Percentiles rank a stretch among this genome's conserved stretches.
These are phyloP conservation scores for Exsudoporus frostii DNA, from an alignment of 768 basidiomycete species.

Conservation along the genomic window DNA sequence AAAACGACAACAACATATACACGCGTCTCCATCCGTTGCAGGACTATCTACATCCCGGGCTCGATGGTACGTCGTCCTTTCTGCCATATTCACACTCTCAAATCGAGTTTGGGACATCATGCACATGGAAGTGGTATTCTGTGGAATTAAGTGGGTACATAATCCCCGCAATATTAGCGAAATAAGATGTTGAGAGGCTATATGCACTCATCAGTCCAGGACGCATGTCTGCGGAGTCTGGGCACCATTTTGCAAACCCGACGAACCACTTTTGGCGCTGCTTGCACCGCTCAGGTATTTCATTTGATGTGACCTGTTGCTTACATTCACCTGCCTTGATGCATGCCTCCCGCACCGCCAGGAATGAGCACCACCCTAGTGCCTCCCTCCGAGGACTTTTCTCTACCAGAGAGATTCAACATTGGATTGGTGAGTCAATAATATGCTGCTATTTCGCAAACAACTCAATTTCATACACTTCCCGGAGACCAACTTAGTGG, in stretches of 20 bases:
- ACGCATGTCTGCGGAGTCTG: slow-evolving; percentile 58
- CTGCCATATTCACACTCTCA: background rate
- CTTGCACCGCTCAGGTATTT: slow-evolving; percentile 59
- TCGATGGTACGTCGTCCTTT: slow-evolving; percentile 51
- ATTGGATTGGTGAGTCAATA: slow-evolving; percentile 58
- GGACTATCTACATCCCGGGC: slow-evolving; percentile 49
- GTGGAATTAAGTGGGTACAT: slow-evolving; percentile 72
- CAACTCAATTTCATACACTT: background rate
- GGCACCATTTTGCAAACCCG: slow-evolving; percentile 77
- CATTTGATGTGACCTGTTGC: too few species aligned
- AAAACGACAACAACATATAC: slow-evolving; percentile 49
- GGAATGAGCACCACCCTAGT: slow-evolving; percentile 57
- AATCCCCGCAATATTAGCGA: background rate
- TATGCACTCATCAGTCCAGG: slow-evolving; percentile 51
- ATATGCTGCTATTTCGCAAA: background rate
- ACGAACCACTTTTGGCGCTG: slow-evolving; percentile 84
- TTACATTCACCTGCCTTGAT: background rate
- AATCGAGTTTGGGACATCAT: background rate
- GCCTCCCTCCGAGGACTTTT: slow-evolving; percentile 55
- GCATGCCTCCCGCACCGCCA: slow-evolving; percentile 17
- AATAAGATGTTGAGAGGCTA: background rate
- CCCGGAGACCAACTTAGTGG: slow-evolving; percentile 70
- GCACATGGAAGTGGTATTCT: slow-evolving; percentile 61
- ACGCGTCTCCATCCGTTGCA: slow-evolving; percentile 48
- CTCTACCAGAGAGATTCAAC: slow-evolving; percentile 53